phyloP scores from a whole-genome alignment of 805 yeast species.

The Zygotorulaspora florentina region DNA sequence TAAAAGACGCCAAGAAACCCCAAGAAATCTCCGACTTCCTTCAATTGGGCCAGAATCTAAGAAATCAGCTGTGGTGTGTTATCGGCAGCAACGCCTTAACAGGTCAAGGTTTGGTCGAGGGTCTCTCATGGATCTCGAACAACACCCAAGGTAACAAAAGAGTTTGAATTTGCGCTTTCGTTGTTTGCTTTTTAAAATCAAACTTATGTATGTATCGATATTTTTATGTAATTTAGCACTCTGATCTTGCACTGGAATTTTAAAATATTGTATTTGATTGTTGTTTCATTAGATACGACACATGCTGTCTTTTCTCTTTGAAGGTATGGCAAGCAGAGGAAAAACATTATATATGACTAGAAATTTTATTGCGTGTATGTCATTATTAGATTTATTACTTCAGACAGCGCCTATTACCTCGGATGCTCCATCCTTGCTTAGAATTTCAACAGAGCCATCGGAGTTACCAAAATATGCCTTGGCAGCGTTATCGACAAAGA shows the following conservation, averaged over 20 bases:
- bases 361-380: not conserved
- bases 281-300: too few relatives aligned
- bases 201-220: constrained; percentile 1
- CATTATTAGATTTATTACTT: not conserved
- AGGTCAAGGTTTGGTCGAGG: constrained; percentile 87
- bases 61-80: constrained; percentile 82
- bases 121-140: constrained; percentile 77
- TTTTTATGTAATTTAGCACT: not conserved
- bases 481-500: constrained; percentile 65
- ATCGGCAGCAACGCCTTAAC: constrained; percentile 86
- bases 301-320: not conserved
- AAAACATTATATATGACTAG: not conserved
- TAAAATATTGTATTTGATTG: too few relatives aligned
- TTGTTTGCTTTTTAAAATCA: not conserved
- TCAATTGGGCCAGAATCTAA: constrained; percentile 52
- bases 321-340: not conserved
- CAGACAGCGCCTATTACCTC: not conserved
- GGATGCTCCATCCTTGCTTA: constrained; percentile 9
- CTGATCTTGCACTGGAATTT: not conserved
- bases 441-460: constrained; percentile 54
- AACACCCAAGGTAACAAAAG: constrained; percentile 39
- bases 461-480: constrained; percentile 88
- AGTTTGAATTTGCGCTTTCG: not conserved
- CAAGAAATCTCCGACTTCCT: constrained; percentile 73
- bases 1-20: constrained; percentile 67